Evolutionary conservation across 2,329 filamentous ascomycete species (phyloP).

Genomic region (Curvularia sp.): DNA sequence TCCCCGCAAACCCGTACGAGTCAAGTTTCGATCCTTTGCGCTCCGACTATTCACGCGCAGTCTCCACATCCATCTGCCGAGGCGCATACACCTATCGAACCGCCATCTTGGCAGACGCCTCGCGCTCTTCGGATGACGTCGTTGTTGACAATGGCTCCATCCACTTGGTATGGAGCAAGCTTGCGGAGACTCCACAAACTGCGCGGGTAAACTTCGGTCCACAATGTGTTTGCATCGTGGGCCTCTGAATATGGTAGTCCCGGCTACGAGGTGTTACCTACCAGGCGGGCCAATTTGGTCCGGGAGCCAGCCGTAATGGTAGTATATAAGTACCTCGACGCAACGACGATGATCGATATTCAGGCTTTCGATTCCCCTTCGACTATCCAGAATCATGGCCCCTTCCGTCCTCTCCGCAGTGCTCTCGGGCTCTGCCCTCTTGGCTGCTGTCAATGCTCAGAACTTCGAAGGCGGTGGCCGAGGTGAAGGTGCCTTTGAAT

Average conservation of each 20-base stretch:
- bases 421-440: conserved; percentile 32
- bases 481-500: conserved; percentile 34
- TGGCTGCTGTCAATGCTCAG: conserved; percentile 36
- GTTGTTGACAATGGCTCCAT: conserved; percentile 14
- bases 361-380: conserved; percentile 16
- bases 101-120: conserved; percentile 31
- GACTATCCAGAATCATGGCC: conserved; percentile 31
- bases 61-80: conserved; percentile 24
- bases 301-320: conserved; percentile 5
- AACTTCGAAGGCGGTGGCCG: conserved; percentile 27
- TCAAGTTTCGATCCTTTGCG: conserved; percentile 5
- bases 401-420: conserved; percentile 33
- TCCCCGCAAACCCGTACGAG: conserved; percentile 10
- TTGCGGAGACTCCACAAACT: conserved; percentile 22
- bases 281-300: conserved; percentile 8
- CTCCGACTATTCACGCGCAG: conserved; percentile 8
- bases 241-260: conserved; percentile 3
- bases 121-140: conserved; percentile 17
- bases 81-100: conserved; percentile 25
- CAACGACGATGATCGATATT: background rate
- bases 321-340: conserved; percentile 29
- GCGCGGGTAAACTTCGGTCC: conserved; percentile 36
- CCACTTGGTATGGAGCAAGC: conserved; percentile 23
- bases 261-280: conserved; percentile 7
- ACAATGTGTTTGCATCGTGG: conserved; percentile 3